Percentiles rank a stretch among this genome's conserved stretches.
These are phyloP conservation scores for Stemphylium vesicarium DNA, from an alignment of 2,329 filamentous ascomycete species.

Conservation along the genomic window DNA sequence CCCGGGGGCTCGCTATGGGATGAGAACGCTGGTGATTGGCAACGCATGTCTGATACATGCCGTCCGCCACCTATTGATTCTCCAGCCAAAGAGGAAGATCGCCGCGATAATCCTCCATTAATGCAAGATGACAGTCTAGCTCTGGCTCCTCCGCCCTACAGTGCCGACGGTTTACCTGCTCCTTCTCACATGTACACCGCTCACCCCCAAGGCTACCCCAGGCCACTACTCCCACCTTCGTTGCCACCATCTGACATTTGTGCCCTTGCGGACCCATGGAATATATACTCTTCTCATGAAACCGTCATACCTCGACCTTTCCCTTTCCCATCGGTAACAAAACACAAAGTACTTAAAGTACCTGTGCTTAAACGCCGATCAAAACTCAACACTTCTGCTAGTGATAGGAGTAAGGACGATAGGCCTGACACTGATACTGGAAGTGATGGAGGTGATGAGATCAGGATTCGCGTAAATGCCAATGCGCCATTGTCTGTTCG, in stretches of 20 bases:
- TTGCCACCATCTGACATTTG: slow-evolving; percentile 44
- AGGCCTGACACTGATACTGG: not conserved
- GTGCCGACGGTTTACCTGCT: slow-evolving; percentile 33
- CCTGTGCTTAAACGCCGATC: no score
- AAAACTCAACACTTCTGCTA: not conserved
- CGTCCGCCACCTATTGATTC: no score
- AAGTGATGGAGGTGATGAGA: not conserved
- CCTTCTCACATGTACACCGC: slow-evolving; percentile 31
- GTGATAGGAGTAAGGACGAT: not conserved
- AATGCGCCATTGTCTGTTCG: not conserved
- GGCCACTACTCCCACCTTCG: slow-evolving; percentile 39
- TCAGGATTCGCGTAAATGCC: not conserved
- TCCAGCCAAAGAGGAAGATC: no score
- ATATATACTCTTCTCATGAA: slow-evolving; percentile 34
- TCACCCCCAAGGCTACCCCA: slow-evolving; percentile 28
- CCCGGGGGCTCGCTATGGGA: no score
- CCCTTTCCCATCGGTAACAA: no score
- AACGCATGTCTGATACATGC: no score
- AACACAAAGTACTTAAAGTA: no score
- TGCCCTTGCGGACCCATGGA: slow-evolving; percentile 42
- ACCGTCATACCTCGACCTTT: no score
- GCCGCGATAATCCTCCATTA: no score
- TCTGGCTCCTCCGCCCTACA: slow-evolving; percentile 39
- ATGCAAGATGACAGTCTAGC: no score
- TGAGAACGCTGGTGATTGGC: no score